Percentiles rank a stretch among this genome's conserved stretches.
These are phyloP conservation scores for Crataegus laevigata DNA, from an alignment of 306 rosid species.

Conservation along the genomic window DNA sequence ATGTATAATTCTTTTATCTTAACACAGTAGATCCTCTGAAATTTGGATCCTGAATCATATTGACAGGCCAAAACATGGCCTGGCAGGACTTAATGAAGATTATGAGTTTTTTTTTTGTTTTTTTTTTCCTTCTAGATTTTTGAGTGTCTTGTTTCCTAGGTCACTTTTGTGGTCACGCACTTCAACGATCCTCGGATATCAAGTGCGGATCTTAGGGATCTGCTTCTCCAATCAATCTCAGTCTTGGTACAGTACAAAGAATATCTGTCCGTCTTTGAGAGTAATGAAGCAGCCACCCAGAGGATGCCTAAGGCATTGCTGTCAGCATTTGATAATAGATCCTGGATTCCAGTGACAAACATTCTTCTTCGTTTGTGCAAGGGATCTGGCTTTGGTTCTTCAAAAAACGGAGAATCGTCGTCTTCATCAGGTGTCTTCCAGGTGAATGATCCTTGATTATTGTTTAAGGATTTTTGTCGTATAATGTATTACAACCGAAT, in stretches of 20 bases:
- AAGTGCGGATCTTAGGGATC: slow-evolving; percentile 90
- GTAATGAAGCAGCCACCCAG: slow-evolving; percentile 73
- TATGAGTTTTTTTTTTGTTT: neutral
- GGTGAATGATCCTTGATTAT: slow-evolving; percentile 28
- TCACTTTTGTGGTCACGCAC: slow-evolving; percentile 86
- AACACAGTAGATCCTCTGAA: neutral
- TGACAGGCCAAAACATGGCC: neutral
- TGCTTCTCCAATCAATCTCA: slow-evolving; percentile 91
- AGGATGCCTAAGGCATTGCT: slow-evolving; percentile 83
- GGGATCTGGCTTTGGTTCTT: slow-evolving; percentile 86
- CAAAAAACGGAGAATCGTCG: slow-evolving; percentile 84
- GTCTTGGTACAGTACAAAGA: slow-evolving; percentile 92
- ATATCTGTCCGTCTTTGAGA: slow-evolving; percentile 73
- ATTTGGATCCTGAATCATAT: neutral
- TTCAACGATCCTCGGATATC: slow-evolving; percentile 94
- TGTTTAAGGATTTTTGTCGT: neutral
- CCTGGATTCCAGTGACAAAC: slow-evolving; percentile 91
- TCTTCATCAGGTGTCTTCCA: slow-evolving; percentile 70
- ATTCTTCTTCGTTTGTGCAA: slow-evolving; percentile 85
- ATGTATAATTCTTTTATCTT: neutral
- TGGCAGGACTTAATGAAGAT: neutral
- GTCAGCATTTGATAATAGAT: slow-evolving; percentile 87
- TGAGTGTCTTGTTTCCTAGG: slow-evolving; percentile 39
- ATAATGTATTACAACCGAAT: neutral
- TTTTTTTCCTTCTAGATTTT: neutral